phyloP scores from a whole-genome alignment of 257 asterid genomes.

The Nicotiana otophora region DNA sequence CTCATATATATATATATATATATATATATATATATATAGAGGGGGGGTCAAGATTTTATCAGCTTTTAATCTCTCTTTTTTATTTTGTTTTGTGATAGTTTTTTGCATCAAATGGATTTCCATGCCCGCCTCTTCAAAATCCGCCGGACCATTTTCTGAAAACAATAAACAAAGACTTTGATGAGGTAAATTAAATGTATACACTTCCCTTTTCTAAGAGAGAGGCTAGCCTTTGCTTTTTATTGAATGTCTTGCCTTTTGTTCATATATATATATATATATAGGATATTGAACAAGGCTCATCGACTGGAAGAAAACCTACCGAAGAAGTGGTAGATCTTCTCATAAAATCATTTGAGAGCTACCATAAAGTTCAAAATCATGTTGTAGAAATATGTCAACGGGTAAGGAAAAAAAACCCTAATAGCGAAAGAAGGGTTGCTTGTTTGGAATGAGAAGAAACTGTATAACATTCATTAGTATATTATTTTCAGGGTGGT shows the following conservation, averaged over 20 bases:
- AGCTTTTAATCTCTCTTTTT: not conserved
- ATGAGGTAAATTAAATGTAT: not conserved
- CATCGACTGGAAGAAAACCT: not conserved
- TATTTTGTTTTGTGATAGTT: conserved; percentile 8
- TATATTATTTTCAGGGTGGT: conserved; percentile 12
- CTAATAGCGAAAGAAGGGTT: not conserved
- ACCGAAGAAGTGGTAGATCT: conserved; percentile 13
- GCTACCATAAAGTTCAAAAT: not conserved
- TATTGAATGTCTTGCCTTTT: too few relatives aligned
- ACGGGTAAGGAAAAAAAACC: not conserved
- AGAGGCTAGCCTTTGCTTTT: too few relatives aligned
- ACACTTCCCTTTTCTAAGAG: too few relatives aligned
- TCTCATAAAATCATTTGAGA: conserved; percentile 4
- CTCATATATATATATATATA: not conserved
- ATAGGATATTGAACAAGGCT: conserved; percentile 18
- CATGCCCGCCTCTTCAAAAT: too few relatives aligned
- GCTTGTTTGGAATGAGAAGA: not conserved
- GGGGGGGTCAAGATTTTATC: not conserved
- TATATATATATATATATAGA: not conserved
- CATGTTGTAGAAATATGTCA: conserved; percentile 14
- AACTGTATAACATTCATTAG: not conserved
- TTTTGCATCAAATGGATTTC: not conserved
- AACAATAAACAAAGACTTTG: too few relatives aligned
- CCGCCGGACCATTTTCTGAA: too few relatives aligned
- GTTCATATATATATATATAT: not conserved